Evolutionary conservation across 768 basidiomycete species (phyloP).

Genomic region (Panus rudis): DNA sequence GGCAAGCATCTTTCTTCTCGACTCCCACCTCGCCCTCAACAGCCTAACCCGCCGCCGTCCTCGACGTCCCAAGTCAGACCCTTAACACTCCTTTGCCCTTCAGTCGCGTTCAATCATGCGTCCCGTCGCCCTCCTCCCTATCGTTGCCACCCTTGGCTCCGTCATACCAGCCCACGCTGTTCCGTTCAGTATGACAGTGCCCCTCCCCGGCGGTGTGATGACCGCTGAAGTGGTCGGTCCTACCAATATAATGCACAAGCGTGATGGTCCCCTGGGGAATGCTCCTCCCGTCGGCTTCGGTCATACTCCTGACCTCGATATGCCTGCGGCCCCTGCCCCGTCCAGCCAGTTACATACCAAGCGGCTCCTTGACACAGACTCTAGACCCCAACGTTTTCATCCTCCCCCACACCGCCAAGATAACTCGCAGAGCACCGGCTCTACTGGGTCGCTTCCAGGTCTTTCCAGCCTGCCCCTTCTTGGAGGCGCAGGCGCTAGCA

Average conservation of each 20-base stretch:
- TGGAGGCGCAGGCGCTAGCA: too few relatives aligned
- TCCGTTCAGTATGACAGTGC: not conserved
- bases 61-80: slow-evolving; percentile 8
- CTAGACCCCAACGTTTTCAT: too few relatives aligned
- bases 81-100: slow-evolving; percentile 9
- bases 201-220: slow-evolving; percentile 1
- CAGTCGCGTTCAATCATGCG: slow-evolving; percentile 7
- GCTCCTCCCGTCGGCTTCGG: not conserved
- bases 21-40: slow-evolving; percentile 1
- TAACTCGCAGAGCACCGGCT: too few relatives aligned
- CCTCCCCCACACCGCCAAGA: too few relatives aligned
- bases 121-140: slow-evolving; percentile 9
- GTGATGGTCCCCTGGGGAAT: not conserved
- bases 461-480: too few relatives aligned
- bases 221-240: slow-evolving; percentile 10
- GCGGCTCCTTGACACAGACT: too few relatives aligned
- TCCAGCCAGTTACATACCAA: too few relatives aligned
- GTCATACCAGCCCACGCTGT: slow-evolving; percentile 5
- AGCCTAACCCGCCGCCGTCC: slow-evolving; percentile 10
- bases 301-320: not conserved
- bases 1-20: not conserved
- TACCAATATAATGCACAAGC: not conserved
- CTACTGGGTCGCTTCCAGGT: too few relatives aligned
- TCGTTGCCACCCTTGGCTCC: slow-evolving; percentile 11
- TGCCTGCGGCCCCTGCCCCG: too few relatives aligned